phyloP scores from a whole-genome alignment of 495 filamentous ascomycete genomes.

The Letharia lupina region DNA sequence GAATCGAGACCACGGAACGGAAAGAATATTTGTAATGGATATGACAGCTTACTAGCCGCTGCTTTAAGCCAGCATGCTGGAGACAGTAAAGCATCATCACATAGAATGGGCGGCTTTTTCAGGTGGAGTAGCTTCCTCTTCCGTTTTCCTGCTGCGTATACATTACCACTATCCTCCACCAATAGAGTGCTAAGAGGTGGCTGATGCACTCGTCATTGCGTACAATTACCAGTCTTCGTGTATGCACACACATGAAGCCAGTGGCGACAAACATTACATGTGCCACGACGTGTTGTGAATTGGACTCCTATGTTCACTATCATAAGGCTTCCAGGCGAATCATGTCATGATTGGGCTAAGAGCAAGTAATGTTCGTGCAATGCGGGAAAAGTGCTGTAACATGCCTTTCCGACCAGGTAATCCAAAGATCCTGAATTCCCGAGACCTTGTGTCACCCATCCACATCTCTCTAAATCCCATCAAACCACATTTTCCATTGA shows the following conservation, averaged over 20 bases:
- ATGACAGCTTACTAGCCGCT: not conserved
- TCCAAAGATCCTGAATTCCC: not conserved
- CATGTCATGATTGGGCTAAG: not conserved
- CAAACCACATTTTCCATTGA: not conserved
- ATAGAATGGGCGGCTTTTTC: conserved; percentile 13
- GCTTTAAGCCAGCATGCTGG: conserved; percentile 1
- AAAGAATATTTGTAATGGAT: not conserved
- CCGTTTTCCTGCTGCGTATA: not conserved
- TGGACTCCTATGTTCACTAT: not conserved
- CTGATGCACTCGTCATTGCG: not conserved
- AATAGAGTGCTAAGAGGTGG: not conserved
- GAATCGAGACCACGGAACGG: not conserved
- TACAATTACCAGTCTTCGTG: not conserved
- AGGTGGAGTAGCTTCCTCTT: conserved; percentile 14
- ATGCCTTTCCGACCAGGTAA: not conserved
- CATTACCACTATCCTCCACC: not conserved
- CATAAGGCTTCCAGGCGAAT: not conserved
- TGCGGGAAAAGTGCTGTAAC: not conserved
- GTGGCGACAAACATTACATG: not conserved
- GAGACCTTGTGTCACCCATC: not conserved
- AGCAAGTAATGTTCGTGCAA: not conserved
- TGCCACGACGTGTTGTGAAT: not conserved
- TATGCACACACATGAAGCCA: not conserved
- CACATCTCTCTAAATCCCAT: not conserved
- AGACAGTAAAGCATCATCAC: not conserved